phyloP scores from a whole-genome alignment of 495 filamentous ascomycete genomes.

The Talaromyces nanjingensis region DNA sequence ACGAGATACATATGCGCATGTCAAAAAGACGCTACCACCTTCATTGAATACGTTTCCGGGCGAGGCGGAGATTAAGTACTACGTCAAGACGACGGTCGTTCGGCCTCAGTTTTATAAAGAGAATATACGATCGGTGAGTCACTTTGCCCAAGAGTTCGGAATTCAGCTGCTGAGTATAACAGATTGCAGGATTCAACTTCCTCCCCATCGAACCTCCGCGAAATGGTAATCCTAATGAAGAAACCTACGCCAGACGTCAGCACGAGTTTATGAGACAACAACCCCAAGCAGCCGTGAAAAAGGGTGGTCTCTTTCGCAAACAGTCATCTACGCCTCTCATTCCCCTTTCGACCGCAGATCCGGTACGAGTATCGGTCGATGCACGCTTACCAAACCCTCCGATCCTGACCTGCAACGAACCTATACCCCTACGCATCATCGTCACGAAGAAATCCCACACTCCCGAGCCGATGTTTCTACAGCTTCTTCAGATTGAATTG shows the following conservation, averaged over 20 bases:
- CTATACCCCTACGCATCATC: constrained; percentile 73
- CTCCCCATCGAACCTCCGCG: constrained; percentile 87
- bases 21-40: constrained; percentile 82
- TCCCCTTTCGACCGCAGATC: constrained; percentile 16
- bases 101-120: constrained; percentile 77
- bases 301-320: constrained; percentile 47
- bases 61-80: constrained; percentile 86
- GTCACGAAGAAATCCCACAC: constrained; percentile 64
- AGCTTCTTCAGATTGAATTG: constrained; percentile 72
- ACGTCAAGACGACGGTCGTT: constrained; percentile 83
- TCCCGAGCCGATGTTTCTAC: constrained; percentile 59
- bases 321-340: constrained; percentile 15
- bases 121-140: constrained; percentile 63
- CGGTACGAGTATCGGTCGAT: constrained; percentile 58
- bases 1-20: constrained; percentile 52
- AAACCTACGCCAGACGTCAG: constrained; percentile 75
- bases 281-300: constrained; percentile 35
- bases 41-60: constrained; percentile 75
- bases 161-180: background rate
- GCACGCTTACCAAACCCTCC: constrained; percentile 80
- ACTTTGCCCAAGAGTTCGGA: background rate
- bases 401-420: constrained; percentile 81
- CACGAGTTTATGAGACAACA: constrained; percentile 60
- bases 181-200: constrained; percentile 67
- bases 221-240: constrained; percentile 56